These are phyloP conservation scores for Barbarea vulgaris DNA, from an alignment of 345 rosid genomes.

Conservation along the genomic window DNA sequence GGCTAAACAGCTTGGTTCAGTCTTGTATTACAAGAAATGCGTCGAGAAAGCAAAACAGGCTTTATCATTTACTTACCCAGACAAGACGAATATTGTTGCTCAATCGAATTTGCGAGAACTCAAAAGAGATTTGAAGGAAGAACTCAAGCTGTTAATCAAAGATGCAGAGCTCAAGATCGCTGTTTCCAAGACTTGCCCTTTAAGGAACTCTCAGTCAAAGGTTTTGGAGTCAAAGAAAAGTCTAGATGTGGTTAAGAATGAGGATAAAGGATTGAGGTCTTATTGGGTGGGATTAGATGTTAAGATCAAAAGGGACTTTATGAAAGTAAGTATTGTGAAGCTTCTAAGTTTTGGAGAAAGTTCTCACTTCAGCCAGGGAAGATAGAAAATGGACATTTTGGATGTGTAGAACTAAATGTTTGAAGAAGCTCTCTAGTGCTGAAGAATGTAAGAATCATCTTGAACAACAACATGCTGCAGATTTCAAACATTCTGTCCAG, in stretches of 20 bases:
- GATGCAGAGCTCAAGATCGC: background rate
- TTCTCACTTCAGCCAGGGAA: background rate
- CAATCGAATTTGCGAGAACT: background rate
- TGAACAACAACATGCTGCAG: conserved; percentile 17
- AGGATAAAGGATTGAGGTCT: background rate
- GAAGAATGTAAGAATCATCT: conserved; percentile 33
- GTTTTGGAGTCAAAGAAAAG: background rate
- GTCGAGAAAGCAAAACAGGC: background rate
- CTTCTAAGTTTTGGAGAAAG: background rate
- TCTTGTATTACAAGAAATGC: background rate
- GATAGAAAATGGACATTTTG: conserved; percentile 20
- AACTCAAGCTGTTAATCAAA: background rate
- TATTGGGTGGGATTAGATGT: conserved; percentile 26
- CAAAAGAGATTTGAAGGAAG: too few relatives aligned
- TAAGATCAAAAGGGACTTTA: conserved; percentile 4
- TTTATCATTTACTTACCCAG: background rate
- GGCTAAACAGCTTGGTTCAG: background rate
- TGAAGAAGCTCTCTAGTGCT: background rate
- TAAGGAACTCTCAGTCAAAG: background rate
- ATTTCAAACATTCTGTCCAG: background rate
- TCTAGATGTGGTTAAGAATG: background rate
- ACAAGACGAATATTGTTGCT: background rate
- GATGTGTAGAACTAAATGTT: conserved; percentile 21
- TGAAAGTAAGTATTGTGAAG: conserved; percentile 27
- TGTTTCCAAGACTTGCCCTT: background rate